Conservation (phyloP, 2,329 filamentous ascomycete genomes). For the Neonectria faginata region DNA sequence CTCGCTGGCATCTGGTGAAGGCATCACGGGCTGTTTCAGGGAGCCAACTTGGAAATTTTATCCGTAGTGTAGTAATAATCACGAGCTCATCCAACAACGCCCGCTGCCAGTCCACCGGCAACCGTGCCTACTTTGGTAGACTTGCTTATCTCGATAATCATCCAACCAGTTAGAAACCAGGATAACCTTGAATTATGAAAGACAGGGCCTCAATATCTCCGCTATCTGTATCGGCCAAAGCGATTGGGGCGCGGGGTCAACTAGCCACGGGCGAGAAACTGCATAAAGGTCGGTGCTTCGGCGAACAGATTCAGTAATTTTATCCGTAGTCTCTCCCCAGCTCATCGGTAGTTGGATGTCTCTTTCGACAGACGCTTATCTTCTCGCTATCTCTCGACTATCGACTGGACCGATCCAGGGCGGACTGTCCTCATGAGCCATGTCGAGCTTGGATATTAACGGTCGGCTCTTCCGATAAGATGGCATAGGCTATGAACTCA, state of each 20-base stretch:
- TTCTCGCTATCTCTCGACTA: neutral
- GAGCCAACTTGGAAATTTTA: conserved; percentile 8
- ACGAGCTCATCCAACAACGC: neutral
- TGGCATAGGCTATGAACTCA: neutral
- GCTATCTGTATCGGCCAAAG: conserved; percentile 4
- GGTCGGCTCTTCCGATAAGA: neutral
- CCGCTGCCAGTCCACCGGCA: neutral
- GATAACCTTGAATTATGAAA: neutral
- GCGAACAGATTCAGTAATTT: neutral
- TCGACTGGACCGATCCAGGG: conserved; percentile 1
- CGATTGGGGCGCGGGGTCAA: neutral
- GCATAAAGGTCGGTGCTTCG: neutral
- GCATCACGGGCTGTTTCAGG: neutral
- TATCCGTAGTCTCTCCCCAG: neutral
- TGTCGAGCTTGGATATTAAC: neutral
- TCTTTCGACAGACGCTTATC: neutral
- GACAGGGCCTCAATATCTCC: neutral
- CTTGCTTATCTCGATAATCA: neutral
- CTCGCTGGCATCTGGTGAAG: neutral
- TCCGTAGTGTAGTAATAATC: conserved; percentile 4
- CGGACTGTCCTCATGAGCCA: neutral
- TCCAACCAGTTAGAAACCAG: neutral
- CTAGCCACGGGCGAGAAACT: neutral
- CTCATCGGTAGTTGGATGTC: neutral
- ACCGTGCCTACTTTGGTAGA: neutral